These are phyloP conservation scores for Saprolegnia parasitica DNA, from an alignment of 352 stramenopile genomes.

Conservation along the genomic window DNA sequence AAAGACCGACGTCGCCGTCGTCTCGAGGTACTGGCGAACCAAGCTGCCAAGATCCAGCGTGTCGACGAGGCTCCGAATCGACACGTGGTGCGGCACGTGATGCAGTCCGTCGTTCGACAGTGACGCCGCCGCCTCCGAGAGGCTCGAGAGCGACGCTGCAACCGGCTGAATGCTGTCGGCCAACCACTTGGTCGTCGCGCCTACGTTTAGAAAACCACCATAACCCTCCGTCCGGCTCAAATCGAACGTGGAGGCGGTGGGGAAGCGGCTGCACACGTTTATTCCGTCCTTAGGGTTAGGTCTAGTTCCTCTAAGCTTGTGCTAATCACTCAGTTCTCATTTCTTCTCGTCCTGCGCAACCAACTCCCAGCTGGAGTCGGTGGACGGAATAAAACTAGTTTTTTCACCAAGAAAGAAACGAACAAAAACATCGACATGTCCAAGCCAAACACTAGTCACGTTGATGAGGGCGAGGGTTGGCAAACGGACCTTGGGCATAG, in stretches of 20 bases:
- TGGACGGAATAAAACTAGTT: no score
- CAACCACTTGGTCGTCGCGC: neutral
- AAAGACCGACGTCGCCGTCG: neutral
- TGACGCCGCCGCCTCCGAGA: neutral
- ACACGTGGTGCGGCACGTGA: neutral
- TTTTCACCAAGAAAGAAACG: no score
- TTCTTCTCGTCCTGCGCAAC: no score
- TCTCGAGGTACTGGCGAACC: neutral
- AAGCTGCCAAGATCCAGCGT: neutral
- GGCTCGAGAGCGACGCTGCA: neutral
- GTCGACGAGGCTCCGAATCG: neutral
- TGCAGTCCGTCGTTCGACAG: neutral
- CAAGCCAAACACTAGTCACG: no score
- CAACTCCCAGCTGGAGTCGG: no score
- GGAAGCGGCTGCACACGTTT: neutral
- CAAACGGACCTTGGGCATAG: no score
- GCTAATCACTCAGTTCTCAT: no score
- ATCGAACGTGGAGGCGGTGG: neutral
- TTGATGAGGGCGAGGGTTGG: no score
- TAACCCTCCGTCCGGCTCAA: no score
- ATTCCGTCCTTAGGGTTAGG: no score
- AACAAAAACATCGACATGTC: no score
- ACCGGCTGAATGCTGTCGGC: neutral
- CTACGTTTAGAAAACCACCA: neutral
- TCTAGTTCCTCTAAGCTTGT: no score